Conservation (phyloP, 768 basidiomycete species). For the Rhodocollybia butyracea region DNA sequence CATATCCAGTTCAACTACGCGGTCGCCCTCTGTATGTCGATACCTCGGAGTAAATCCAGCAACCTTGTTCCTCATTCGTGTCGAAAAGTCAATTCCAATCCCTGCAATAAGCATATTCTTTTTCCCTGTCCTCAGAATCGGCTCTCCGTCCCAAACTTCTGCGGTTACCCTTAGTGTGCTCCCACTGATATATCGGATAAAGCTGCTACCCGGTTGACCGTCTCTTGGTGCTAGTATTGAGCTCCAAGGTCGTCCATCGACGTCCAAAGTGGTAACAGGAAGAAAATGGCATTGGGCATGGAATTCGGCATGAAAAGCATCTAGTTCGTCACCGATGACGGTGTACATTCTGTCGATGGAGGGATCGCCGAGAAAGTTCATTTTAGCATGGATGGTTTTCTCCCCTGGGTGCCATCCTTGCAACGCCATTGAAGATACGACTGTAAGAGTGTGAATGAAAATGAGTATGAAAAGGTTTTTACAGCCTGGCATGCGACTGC, state of each 20-base stretch:
- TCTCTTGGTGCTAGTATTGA: constrained; percentile 46
- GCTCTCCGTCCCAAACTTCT: constrained; percentile 49
- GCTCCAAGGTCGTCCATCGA: constrained; percentile 51
- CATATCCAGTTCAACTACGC: constrained; percentile 32
- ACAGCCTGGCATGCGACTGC: too few relatives aligned
- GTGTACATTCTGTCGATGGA: constrained; percentile 30
- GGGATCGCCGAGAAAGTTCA: constrained; percentile 37
- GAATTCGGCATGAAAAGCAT: constrained; percentile 47
- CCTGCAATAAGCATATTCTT: constrained; percentile 44
- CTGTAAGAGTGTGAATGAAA: neutral
- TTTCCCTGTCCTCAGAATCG: constrained; percentile 37
- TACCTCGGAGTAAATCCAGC: constrained; percentile 42
- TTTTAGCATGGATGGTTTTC: constrained; percentile 42
- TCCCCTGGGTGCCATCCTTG: constrained; percentile 55
- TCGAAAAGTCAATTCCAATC: constrained; percentile 56
- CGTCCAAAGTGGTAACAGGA: constrained; percentile 54
- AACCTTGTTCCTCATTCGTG: constrained; percentile 61
- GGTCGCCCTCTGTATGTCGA: constrained; percentile 17
- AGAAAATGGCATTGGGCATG: constrained; percentile 51
- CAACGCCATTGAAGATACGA: constrained; percentile 21
- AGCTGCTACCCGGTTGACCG: constrained; percentile 39
- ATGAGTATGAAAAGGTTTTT: too few relatives aligned
- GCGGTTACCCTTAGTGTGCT: constrained; percentile 37
- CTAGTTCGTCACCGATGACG: constrained; percentile 42
- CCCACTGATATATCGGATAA: constrained; percentile 34